phyloP scores from a whole-genome alignment of 148 eudicot genomes.

The Chenopodium quinoa region DNA sequence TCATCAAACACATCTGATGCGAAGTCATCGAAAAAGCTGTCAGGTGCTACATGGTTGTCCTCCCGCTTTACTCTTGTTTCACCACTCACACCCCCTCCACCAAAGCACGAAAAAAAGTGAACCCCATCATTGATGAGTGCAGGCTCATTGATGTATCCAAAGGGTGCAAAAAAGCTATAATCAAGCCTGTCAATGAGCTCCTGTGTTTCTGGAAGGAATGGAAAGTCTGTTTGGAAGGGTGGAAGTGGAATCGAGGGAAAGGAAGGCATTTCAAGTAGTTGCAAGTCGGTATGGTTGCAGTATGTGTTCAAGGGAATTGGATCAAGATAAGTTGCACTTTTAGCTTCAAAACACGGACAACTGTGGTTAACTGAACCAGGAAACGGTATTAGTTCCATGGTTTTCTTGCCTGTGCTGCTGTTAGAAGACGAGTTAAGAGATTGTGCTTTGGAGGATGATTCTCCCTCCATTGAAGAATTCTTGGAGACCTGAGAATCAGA shows the following conservation, averaged over 20 bases:
- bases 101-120: slow-evolving; percentile 33
- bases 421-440: neutral
- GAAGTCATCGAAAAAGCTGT: slow-evolving; percentile 68
- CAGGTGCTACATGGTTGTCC: slow-evolving; percentile 34
- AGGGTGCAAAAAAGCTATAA: slow-evolving; percentile 34
- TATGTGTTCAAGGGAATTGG: neutral
- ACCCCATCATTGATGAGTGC: slow-evolving; percentile 20
- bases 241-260: slow-evolving; percentile 22
- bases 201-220: slow-evolving; percentile 29
- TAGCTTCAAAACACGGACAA: slow-evolving; percentile 3
- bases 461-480: slow-evolving; percentile 13
- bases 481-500: slow-evolving; percentile 16
- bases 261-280: slow-evolving; percentile 5
- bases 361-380: neutral
- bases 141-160: slow-evolving; percentile 21
- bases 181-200: slow-evolving; percentile 36
- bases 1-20: slow-evolving; percentile 76
- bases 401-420: neutral
- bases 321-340: neutral
- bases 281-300: neutral
- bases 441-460: slow-evolving; percentile 8
- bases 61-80: slow-evolving; percentile 17
- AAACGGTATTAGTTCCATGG: neutral
- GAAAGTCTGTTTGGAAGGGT: slow-evolving; percentile 20
- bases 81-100: slow-evolving; percentile 12